Evolutionary conservation across 495 filamentous ascomycete genomes (phyloP), one percentile per base, ranked within the genome.

Genomic region (Poronia punctata): DNA sequence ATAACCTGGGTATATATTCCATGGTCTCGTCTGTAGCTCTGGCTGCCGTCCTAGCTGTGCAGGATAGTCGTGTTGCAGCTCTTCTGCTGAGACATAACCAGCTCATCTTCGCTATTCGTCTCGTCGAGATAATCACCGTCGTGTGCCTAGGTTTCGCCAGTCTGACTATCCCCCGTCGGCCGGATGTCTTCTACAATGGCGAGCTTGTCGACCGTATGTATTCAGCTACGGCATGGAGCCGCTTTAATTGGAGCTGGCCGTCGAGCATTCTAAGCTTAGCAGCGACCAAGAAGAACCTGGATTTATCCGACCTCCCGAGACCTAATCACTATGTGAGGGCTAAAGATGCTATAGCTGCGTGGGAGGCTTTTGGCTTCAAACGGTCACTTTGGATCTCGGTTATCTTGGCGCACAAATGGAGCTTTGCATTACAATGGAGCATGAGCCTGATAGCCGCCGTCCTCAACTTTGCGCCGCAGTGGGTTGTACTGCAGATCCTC

Each of bases 211-310:
- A 89, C 53, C 60, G 68, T 22, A 71, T 83, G 57, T 67, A 64
- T 31, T 82, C 80, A 0, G 70, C 62, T 7, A 80, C 80, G 4
- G 71, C 78, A 0, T 60, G 79, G 29, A 69, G 62, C 28, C 75
- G 79, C 20, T 81, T 76, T 52, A 84, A 69, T 6, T 88, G 78
- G 49, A 51, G 54, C 24, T 90, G 84, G 84, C 71, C 74, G 7
- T 56, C 44, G 3, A 48, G 47, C 2, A 22, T 87, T 0, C 69
- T 89, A 17, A 45, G 55, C 2, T 60, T 72, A 27, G 75, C 79
- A 1, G 56, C 61, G 12, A 61, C 66, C 40, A 75, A 79, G 41
- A 73, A 72, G 22, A 62, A 63, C 11, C 59, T 92, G 2, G 72
- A 78, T 5, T 49, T 85, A 20, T 60, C 62, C 3, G 78, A 84